Evolutionary conservation across 2,329 filamentous ascomycete species (phyloP).

Genomic region (Dactylellina drechsleri): DNA sequence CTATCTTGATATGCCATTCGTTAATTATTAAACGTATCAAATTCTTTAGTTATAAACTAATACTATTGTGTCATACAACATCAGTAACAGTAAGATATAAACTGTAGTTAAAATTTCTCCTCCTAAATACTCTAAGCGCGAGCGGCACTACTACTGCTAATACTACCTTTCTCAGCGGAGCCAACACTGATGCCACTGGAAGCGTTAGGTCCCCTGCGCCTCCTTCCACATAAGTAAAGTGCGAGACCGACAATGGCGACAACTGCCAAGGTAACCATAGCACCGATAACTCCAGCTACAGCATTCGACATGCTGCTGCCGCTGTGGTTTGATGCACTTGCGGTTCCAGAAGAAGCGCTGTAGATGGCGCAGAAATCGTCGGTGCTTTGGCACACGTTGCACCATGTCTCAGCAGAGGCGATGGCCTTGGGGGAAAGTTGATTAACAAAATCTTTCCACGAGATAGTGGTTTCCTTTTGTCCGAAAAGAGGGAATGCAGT

Average conservation of each 20-base stretch:
- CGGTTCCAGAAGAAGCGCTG: constrained; percentile 16
- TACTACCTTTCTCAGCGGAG: constrained; percentile 40
- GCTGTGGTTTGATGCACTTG: constrained; percentile 1
- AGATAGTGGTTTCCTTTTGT: constrained; percentile 36
- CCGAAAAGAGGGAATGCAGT: constrained; percentile 68
- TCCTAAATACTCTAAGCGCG: constrained; percentile 5
- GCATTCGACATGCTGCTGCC: constrained; percentile 42
- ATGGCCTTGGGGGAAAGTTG: constrained; percentile 54
- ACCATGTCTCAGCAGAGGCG: constrained; percentile 56
- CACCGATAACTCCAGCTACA: constrained; percentile 57
- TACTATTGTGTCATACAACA: too few relatives aligned
- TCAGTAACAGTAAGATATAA: too few relatives aligned
- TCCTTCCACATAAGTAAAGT: constrained; percentile 53
- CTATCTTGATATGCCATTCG: background rate
- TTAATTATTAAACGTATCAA: background rate
- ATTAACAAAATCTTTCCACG: constrained; percentile 55
- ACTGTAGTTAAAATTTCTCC: background rate
- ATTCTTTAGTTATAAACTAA: background rate
- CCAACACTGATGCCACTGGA: constrained; percentile 32
- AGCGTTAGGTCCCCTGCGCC: background rate
- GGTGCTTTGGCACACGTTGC: constrained; percentile 52
- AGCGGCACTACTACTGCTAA: constrained; percentile 12
- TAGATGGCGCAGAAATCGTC: constrained; percentile 53
- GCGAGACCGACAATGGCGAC: constrained; percentile 45
- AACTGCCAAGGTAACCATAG: constrained; percentile 51